Base-by-base conservation (phyloP, 495 filamentous ascomycete species). In the Aspergillus mulundensis region DNA sequence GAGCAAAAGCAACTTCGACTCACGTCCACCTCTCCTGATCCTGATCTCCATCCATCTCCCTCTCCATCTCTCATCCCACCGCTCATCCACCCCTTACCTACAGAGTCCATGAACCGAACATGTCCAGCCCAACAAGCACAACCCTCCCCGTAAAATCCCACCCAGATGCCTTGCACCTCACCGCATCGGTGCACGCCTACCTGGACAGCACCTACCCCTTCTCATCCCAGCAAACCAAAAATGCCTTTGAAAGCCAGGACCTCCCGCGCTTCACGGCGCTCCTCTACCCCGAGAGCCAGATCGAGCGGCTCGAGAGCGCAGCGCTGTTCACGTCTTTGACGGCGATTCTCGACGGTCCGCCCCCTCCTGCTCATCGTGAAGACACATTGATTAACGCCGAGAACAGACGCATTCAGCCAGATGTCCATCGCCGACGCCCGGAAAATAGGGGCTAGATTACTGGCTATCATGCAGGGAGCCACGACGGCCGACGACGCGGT, bases 391-490 rank as follows among this genome's bases (percentile, higher is more conserved):
- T n/a, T n/a, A 6, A 41, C n/a, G 18, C 15, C 3, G n/a, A 18
- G 15, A 39, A 12, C 39, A 46, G 43, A 46, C 12, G 43, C 43
- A 46, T 46, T 46, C 43, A 46, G 43, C 43, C 43, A 46, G 30
- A 46, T 46, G 21, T 46, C 43, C 43, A 28, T 46, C 23, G 15
- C 21, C 14, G 43, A 25, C 1, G 1, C 43, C 12, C 11, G n/a
- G 10, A n/a, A 3, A 1, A 46, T 46, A 21, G 23, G 43, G 2
- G 25, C 24, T 5, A 46, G 21, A 30, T 19, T 46, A 11, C 43
- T 46, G 1, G 43, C 7, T 11, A 46, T 46, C 24, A 46, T 46
- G 43, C 21, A n/a, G 18, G 43, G 43, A 1, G 25, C 2, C 5
- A 23, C 12, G 4, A 5, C 1, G 12, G 23, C 43, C 1, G 43